These are phyloP conservation scores for Hypholoma sublateritium DNA, from an alignment of 768 basidiomycete genomes.

Conservation along the genomic window DNA sequence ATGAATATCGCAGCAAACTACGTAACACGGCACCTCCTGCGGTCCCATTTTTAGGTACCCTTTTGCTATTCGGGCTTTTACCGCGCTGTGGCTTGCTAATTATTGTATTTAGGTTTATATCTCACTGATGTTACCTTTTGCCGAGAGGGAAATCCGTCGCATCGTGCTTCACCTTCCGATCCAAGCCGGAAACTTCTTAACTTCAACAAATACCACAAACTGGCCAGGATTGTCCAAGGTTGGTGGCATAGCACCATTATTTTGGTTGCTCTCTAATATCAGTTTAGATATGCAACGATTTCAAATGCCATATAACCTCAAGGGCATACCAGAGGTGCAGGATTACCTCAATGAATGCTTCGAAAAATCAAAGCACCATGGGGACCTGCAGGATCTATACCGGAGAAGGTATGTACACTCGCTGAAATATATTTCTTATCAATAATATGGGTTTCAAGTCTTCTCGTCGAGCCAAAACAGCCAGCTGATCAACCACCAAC, in stretches of 20 bases:
- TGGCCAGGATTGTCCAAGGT: constrained; percentile 85
- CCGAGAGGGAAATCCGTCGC: constrained; percentile 89
- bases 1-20: constrained; percentile 86
- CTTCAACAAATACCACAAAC: constrained; percentile 94
- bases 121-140: constrained; percentile 95
- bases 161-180: constrained; percentile 75
- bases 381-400: constrained; percentile 85
- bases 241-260: not conserved
- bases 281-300: constrained; percentile 85
- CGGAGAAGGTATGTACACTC: constrained; percentile 65
- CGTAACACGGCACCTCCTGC: constrained; percentile 90
- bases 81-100: constrained; percentile 3
- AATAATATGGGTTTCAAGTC: constrained; percentile 36
- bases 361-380: constrained; percentile 70
- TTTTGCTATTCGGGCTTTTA: not conserved
- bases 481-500: constrained; percentile 65
- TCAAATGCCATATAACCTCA: constrained; percentile 83
- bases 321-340: constrained; percentile 88
- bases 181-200: constrained; percentile 84
- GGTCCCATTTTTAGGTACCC: constrained; percentile 88
- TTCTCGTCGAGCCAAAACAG: constrained; percentile 83
- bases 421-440: not conserved
- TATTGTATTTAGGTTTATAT: constrained; percentile 60
- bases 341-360: constrained; percentile 73
- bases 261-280: not conserved